Base-by-base conservation (phyloP, 2,329 filamentous ascomycete species). In the Phialemoniopsis sp. region DNA sequence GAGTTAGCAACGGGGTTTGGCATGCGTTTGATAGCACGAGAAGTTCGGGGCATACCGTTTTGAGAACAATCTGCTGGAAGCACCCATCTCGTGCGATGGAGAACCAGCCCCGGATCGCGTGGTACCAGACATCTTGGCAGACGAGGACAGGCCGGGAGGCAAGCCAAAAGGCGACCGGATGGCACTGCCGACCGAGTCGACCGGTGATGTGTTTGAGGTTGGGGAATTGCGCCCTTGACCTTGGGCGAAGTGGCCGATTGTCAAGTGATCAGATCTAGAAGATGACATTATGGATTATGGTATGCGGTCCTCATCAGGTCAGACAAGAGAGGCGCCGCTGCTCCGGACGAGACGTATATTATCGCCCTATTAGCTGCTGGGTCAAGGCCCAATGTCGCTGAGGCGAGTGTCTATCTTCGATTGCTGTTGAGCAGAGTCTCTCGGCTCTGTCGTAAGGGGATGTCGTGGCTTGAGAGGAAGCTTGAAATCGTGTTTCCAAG, bases 231-330 rank as follows among this genome's bases (percentile, higher is more conserved):
- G 93, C 56, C 84, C 81, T 44, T 78, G 71, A 14, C 34, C 34
- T 64, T 85, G 81, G 44, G 82, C 75, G 51, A 87, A 79, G 66
- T 88, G 90, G 69, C 87, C 87, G 65, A 93, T 80, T 61, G 84
- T 85, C 72, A 93, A 78, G 64, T 91, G 87, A 63, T 95, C 88
- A 57, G 87, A 80, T 78, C 89, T 85, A 64, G 84, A 76, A 68
- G 79, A 87, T 74, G 87, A 86, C 89, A 95, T 95, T 89, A 91
- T 89, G 78, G 73, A 89, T 89, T 89, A 87, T 69, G 58, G 67
- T 64, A 67, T 68, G 62, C 60, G 57, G 66, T 63, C 65, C 62
- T 73, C 69, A 72, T 74, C 52, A 62, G 52, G 52, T 44, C 21
- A 6, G 21, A 26, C 21, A 26, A 5, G 30, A 32, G 30, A n/a